Base-by-base conservation (phyloP, 345 rosid species). In the Punica granatum region DNA sequence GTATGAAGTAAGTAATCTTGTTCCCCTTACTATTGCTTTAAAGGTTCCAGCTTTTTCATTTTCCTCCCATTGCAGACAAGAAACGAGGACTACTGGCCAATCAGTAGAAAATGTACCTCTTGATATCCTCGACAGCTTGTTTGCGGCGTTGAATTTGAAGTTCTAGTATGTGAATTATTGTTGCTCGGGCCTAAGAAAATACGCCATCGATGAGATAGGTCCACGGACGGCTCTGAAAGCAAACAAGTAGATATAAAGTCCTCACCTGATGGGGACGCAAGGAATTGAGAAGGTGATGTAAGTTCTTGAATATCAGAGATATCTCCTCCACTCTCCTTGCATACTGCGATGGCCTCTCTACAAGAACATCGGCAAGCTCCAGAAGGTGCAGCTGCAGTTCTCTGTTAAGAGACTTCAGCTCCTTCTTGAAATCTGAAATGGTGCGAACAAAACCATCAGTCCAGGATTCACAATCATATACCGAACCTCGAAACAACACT, bases 251-350 rank as follows among this genome's bases (percentile, higher is more conserved):
- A 48, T 19, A 23, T 48, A 48, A 19, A 48, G 21, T 36, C 25
- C 15, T 44, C 53, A 88, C 97, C 88, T 91, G 96, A 80, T 94
- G 99, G 46, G 97, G 97, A 39, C 96, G 90, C 75, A 91, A 79
- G 18, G 92, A 94, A 80, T 94, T 94, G 60, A 94, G 95, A 73
- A 94, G 89, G 78, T 94, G 96, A 78, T 94, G 99, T 83, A 91
- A 77, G 66, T 94, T 94, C 85, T 91, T 91, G 78, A 89, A 94
- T 53, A 94, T 81, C 3, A 92, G 87, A 56, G 97, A 94, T 34
- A 94, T 84, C 30, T 94, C 96, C 73, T 90, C 97, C 39, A 89
- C 92, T 73, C 92, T 82, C 81, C 97, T 86, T 6, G 97, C 99
- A 66, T 91, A 94, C 70, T 91, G 96, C 59, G 99, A 91, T 18